Base-by-base conservation (phyloP, 2,329 filamentous ascomycete genomes). In the Myriosclerotinia duriaeana region DNA sequence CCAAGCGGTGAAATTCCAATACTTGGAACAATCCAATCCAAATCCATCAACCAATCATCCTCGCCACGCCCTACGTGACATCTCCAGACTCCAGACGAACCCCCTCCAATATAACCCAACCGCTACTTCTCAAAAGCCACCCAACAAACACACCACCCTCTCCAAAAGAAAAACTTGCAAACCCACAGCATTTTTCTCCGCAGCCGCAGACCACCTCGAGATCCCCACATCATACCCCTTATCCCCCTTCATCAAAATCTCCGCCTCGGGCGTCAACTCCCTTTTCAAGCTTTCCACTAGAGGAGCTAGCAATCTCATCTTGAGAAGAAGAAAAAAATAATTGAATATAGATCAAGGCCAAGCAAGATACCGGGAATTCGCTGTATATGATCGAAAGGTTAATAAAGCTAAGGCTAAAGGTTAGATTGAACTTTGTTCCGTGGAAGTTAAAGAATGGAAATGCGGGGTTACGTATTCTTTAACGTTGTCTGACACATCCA, bases 111-210 rank as follows among this genome's bases (percentile, higher is more conserved):
- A 20, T 5, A 36, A 17, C 26, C 17, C 14, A 53, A 36, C 52
- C 52, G 20, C 5, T 7, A 7, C 12, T 50, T 22, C 8, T 8
- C 0, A n/a, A 11, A 42, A 26, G 7, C 42, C 44, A 44, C 22
- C 30, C 30, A 34, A 7, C 7, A 46, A 20, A 46, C 2, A 5
- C 44, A 46, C 20, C 20, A 6, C 44, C 17, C 6, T 3, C 0
- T n/a, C 17, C 15, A n/a, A 5, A 50, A 40, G 14, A 11, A 62
- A 62, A 20, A 64, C 6, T 34, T 34, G 2, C 6, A 34, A 40
- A 69, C 68, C 42, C 46, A 73, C 71, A 54, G 71, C 72, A 5
- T 55, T 52, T 61, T 70, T 73, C 40, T 70, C 70, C 17, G 71
- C 69, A 26, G 69, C 67, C 14, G 52, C 56, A n/a, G 68, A 66